Conservation (phyloP, 139 green algal genomes). For the Eudorina sp. region DNA sequence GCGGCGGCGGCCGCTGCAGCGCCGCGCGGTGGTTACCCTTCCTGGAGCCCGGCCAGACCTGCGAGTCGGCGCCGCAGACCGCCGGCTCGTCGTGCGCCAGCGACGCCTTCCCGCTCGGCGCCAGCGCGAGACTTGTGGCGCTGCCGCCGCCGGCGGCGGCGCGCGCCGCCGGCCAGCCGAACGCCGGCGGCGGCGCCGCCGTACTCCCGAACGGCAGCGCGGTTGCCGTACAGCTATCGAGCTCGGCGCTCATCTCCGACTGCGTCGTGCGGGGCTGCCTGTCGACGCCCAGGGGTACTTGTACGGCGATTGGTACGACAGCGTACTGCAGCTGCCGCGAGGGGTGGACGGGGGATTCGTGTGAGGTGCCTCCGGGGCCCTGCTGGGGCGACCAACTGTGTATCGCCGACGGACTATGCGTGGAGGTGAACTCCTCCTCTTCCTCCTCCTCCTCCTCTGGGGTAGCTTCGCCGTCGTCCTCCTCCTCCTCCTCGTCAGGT, state of each 20-base stretch:
- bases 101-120: background rate
- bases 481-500: too few relatives aligned
- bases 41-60: background rate
- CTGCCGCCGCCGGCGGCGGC: background rate
- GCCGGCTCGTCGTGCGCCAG: background rate
- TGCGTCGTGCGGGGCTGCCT: background rate
- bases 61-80: background rate
- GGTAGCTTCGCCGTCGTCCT: too few relatives aligned
- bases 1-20: background rate
- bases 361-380: background rate
- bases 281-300: background rate
- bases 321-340: background rate
- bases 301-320: background rate
- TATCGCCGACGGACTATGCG: background rate
- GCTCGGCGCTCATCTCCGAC: background rate
- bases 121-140: background rate
- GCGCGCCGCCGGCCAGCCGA: too few relatives aligned
- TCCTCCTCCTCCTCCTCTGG: too few relatives aligned
- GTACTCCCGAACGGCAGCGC: background rate
- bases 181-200: too few relatives aligned
- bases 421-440: background rate
- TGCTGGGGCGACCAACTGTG: constrained; percentile 4
- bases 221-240: background rate
- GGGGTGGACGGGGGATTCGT: background rate
- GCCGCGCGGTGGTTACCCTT: background rate